Evolutionary conservation across 2,329 filamentous ascomycete species (phyloP).

Genomic region (Triangularia verruculosa): DNA sequence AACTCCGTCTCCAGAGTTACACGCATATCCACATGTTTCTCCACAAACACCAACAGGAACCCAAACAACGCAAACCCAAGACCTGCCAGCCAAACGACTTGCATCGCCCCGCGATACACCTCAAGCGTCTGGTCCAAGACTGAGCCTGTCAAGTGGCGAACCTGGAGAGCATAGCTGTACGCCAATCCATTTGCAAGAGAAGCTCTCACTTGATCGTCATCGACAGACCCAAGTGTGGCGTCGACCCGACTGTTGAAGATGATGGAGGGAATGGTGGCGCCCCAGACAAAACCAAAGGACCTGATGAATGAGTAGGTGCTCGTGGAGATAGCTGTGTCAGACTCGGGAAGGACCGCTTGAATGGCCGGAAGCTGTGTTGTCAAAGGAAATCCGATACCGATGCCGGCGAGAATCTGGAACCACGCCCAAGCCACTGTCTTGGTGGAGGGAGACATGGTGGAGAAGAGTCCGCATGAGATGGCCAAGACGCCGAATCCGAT

Average conservation of each 20-base stretch:
- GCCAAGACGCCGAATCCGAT: too few relatives aligned
- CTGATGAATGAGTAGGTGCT: background rate
- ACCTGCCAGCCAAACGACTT: conserved; percentile 26
- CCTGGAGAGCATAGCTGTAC: too few relatives aligned
- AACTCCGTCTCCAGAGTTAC: conserved; percentile 28
- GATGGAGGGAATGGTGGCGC: background rate
- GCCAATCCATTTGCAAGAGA: too few relatives aligned
- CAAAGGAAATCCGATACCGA: conserved; percentile 43
- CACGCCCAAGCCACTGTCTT: too few relatives aligned
- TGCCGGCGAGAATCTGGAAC: conserved; percentile 40
- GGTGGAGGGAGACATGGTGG: too few relatives aligned
- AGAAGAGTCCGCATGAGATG: conserved; percentile 4
- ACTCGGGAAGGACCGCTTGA: background rate
- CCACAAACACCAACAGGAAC: conserved; percentile 23
- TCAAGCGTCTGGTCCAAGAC: conserved; percentile 23
- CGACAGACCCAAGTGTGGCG: too few relatives aligned
- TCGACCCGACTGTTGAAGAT: too few relatives aligned
- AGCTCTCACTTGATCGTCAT: too few relatives aligned
- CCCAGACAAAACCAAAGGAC: background rate
- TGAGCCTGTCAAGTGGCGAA: too few relatives aligned
- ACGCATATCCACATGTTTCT: conserved; percentile 26
- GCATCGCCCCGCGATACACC: conserved; percentile 20
- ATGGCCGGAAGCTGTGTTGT: conserved; percentile 2
- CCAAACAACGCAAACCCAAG: conserved; percentile 28
- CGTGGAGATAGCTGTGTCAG: background rate